Evolutionary conservation across 2,329 filamentous ascomycete genomes (phyloP).

Genomic region (Xylaria sp.): DNA sequence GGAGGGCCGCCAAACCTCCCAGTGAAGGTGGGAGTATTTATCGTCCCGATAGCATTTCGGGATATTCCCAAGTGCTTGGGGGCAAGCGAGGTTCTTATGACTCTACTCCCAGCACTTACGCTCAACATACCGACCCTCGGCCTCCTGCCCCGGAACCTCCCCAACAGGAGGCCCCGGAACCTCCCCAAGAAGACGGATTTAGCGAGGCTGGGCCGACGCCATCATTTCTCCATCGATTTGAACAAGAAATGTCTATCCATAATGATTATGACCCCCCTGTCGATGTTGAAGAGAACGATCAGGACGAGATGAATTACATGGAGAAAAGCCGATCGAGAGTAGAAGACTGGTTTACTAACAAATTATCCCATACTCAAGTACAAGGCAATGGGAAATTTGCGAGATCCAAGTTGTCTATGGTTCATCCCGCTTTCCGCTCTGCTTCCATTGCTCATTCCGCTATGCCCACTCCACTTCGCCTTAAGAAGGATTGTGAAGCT

Average conservation of each 20-base stretch:
- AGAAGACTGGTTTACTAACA: slow-evolving; percentile 41
- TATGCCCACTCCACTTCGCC: slow-evolving; percentile 36
- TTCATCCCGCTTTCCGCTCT: slow-evolving; percentile 46
- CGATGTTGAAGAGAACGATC: slow-evolving; percentile 28
- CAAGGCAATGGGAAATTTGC: slow-evolving; percentile 32
- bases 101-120: neutral
- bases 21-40: slow-evolving; percentile 41
- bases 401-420: slow-evolving; percentile 40
- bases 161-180: slow-evolving; percentile 30
- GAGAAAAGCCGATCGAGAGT: slow-evolving; percentile 42
- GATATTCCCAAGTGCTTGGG: slow-evolving; percentile 29
- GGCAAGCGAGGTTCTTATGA: slow-evolving; percentile 3
- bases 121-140: slow-evolving; percentile 2
- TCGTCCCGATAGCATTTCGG: slow-evolving; percentile 44
- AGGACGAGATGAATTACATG: slow-evolving; percentile 36
- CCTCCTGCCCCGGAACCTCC: slow-evolving; percentile 28
- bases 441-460: slow-evolving; percentile 35
- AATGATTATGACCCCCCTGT: slow-evolving; percentile 32
- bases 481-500: slow-evolving; percentile 30
- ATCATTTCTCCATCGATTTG: slow-evolving; percentile 38
- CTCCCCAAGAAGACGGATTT: slow-evolving; percentile 15
- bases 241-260: slow-evolving; percentile 24
- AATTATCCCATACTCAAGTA: slow-evolving; percentile 11
- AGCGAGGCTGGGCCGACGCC: slow-evolving; percentile 27
- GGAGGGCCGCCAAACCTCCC: slow-evolving; percentile 36